phyloP scores from a whole-genome alignment of 148 eudicot genomes.

The Cornus kousa region DNA sequence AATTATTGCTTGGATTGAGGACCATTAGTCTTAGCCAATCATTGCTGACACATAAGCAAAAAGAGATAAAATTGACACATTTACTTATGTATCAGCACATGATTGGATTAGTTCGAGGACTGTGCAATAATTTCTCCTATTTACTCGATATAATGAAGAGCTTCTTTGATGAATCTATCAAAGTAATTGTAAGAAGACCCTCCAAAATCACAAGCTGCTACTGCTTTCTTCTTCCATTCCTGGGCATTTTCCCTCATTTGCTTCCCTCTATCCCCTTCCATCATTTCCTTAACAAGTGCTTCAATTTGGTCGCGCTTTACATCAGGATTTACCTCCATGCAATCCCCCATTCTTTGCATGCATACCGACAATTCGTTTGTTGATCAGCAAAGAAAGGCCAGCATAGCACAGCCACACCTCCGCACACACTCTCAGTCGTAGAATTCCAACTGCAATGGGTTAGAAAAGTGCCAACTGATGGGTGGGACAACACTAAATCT shows the following conservation, averaged over 20 bases:
- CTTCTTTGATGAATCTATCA: constrained; percentile 10
- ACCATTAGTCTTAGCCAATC: too few species aligned
- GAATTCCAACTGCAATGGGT: neutral
- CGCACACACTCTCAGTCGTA: neutral
- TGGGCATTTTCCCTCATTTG: constrained; percentile 15
- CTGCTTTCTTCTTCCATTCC: constrained; percentile 24
- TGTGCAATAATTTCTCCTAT: neutral
- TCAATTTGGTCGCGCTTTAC: constrained; percentile 10
- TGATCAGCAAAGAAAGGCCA: neutral
- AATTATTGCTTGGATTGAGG: too few species aligned
- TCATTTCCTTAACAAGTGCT: constrained; percentile 17
- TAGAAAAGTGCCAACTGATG: neutral
- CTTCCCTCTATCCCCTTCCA: constrained; percentile 11
- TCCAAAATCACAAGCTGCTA: constrained; percentile 12
- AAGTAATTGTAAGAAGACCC: constrained; percentile 19
- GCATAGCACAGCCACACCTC: neutral
- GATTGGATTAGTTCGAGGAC: too few species aligned
- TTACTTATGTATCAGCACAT: too few species aligned
- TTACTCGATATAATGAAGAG: neutral
- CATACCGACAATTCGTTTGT: neutral
- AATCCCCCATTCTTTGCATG: constrained; percentile 8
- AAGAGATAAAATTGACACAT: too few species aligned
- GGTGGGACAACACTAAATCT: neutral
- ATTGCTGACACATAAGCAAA: too few species aligned
- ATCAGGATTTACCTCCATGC: constrained; percentile 8